A percentile compares a stretch with the other conserved stretches of the same genome.
Evolutionary conservation across 306 rosid genomes (phyloP).

Genomic region (Trifolium subterraneum): DNA sequence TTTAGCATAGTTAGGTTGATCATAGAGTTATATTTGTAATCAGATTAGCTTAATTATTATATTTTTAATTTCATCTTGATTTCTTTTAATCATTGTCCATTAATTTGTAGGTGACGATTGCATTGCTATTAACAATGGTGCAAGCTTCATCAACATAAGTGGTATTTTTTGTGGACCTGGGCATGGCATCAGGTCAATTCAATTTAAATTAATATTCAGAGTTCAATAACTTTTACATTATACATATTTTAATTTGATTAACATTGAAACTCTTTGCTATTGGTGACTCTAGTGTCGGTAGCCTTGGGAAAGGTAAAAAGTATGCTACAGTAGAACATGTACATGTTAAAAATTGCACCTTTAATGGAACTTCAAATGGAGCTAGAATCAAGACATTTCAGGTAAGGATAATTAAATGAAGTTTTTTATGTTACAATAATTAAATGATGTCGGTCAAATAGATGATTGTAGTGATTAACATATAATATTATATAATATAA

Average conservation of each 20-base stretch:
- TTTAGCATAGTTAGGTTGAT: too few relatives aligned
- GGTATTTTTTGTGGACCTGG: too few relatives aligned
- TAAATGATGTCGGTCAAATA: too few relatives aligned
- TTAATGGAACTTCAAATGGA: too few relatives aligned
- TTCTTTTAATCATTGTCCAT: not conserved
- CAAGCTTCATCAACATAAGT: constrained; percentile 49
- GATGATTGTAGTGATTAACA: not conserved
- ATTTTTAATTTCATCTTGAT: not conserved
- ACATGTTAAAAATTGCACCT: constrained; percentile 52
- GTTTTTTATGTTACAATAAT: too few relatives aligned
- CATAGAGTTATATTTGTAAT: too few relatives aligned
- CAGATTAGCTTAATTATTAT: too few relatives aligned
- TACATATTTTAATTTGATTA: too few relatives aligned
- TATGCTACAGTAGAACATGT: constrained; percentile 49
- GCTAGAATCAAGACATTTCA: constrained; percentile 66
- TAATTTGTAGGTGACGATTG: constrained; percentile 59
- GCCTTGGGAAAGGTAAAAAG: constrained; percentile 49
- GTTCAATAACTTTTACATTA: not conserved
- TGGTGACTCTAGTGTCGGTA: constrained; percentile 51
- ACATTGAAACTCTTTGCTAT: too few relatives aligned
- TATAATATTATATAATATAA: too few relatives aligned
- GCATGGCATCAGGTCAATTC: constrained; percentile 64
- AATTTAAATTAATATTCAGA: not conserved
- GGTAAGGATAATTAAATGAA: constrained; percentile 29
- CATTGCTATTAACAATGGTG: constrained; percentile 50